Conservation (phyloP, 257 asterid species). For the Nicotiana otophora region DNA sequence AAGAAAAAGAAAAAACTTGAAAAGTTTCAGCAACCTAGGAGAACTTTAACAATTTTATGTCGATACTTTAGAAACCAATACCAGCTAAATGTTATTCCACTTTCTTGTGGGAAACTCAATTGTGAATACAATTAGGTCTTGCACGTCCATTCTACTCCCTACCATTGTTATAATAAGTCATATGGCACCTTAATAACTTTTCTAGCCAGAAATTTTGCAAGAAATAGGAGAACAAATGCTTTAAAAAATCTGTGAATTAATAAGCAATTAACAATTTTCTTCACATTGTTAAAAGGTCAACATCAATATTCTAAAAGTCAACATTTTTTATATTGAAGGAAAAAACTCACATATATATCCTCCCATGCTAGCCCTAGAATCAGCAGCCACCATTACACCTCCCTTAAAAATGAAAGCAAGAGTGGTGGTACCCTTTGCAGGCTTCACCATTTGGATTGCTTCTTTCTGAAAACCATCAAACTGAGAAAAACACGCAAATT, state of each 20-base stretch:
- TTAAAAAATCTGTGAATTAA: not conserved
- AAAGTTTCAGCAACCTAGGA: not conserved
- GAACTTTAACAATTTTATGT: not conserved
- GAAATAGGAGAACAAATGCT: not conserved
- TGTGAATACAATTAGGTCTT: not conserved
- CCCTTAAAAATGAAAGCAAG: slow-evolving; percentile 75
- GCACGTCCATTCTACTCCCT: not conserved
- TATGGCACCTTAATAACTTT: not conserved
- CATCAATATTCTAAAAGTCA: no score
- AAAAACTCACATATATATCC: slow-evolving; percentile 78
- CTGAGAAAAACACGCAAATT: slow-evolving; percentile 22
- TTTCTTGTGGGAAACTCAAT: not conserved
- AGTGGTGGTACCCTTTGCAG: slow-evolving; percentile 91
- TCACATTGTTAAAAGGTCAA: not conserved
- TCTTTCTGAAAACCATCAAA: slow-evolving; percentile 89
- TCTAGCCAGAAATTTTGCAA: not conserved
- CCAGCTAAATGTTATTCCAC: not conserved
- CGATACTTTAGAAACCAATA: not conserved
- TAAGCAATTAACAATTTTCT: not conserved
- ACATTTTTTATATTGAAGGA: no score
- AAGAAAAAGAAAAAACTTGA: not conserved
- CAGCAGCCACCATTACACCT: slow-evolving; percentile 91
- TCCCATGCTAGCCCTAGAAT: slow-evolving; percentile 95
- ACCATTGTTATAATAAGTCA: not conserved
- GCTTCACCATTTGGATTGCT: slow-evolving; percentile 88